Conservation (phyloP, 108 stramenopile species). For the Cyclotella sp. region DNA sequence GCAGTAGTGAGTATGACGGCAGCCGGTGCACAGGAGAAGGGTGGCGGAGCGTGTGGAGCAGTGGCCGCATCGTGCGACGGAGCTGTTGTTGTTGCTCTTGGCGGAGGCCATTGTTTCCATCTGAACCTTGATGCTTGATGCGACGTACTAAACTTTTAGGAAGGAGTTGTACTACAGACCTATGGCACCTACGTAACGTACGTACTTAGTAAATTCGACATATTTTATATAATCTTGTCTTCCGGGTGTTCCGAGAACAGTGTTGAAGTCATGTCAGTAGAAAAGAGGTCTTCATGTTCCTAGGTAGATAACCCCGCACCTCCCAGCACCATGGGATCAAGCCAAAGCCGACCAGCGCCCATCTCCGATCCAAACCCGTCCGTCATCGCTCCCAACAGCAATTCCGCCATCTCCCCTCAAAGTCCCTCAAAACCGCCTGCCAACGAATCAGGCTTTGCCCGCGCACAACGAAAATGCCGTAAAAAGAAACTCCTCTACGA, state of each 20-base stretch:
- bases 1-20: slow-evolving; percentile 19
- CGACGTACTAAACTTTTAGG: too few species aligned
- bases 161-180: too few species aligned
- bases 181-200: too few species aligned
- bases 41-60: not conserved
- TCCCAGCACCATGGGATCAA: slow-evolving; percentile 20
- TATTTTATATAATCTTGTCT: too few species aligned
- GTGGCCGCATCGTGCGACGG: slow-evolving; percentile 15
- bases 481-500: slow-evolving; percentile 55
- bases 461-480: slow-evolving; percentile 46
- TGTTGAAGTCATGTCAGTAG: not conserved
- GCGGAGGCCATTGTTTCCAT: not conserved
- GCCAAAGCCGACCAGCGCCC: slow-evolving; percentile 10
- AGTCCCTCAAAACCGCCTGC: not conserved
- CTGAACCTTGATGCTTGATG: too few species aligned
- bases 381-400: not conserved
- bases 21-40: slow-evolving; percentile 16
- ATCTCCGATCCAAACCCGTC: not conserved
- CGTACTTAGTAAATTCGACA: too few species aligned
- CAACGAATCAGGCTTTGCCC: slow-evolving; percentile 43
- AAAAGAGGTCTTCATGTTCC: not conserved
- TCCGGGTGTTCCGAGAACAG: too few species aligned
- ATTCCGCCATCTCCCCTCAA: not conserved
- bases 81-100: not conserved
- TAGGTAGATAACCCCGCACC: not conserved